Evolutionary conservation across 805 yeast species (phyloP).

Genomic region (Zygosaccharomyces gambellarensis): DNA sequence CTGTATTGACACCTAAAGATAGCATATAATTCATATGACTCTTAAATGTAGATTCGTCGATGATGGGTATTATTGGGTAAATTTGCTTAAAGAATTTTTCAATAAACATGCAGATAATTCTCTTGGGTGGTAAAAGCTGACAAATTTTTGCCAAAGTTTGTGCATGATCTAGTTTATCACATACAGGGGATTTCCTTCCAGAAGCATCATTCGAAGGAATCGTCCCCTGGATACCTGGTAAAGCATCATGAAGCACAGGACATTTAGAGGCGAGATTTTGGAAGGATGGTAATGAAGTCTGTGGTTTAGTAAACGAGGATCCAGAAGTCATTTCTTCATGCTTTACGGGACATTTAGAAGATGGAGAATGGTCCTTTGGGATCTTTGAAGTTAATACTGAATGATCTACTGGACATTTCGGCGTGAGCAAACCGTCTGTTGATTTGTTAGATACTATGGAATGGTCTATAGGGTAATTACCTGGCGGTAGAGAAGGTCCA

Average conservation of each 20-base stretch:
- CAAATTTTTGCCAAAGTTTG: slow-evolving; percentile 31
- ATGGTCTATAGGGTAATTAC: slow-evolving; percentile 19
- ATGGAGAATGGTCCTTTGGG: background rate
- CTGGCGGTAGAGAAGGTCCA: background rate
- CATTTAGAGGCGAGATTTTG: slow-evolving; percentile 27
- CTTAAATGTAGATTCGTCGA: slow-evolving; percentile 48
- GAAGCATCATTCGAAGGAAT: background rate
- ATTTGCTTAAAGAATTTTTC: slow-evolving; percentile 55
- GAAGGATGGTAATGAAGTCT: slow-evolving; percentile 22
- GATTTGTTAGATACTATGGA: slow-evolving; percentile 20
- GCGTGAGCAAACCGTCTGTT: slow-evolving; percentile 3
- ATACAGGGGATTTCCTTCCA: background rate
- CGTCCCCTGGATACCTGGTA: slow-evolving; percentile 7
- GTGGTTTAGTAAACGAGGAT: background rate
- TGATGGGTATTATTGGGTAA: slow-evolving; percentile 61
- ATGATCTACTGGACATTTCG: slow-evolving; percentile 22
- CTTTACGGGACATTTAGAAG: background rate
- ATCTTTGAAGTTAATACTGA: background rate
- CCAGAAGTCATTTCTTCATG: background rate
- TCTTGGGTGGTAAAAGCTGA: slow-evolving; percentile 48
- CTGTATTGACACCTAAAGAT: slow-evolving; percentile 7
- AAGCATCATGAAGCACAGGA: slow-evolving; percentile 24
- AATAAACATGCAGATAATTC: slow-evolving; percentile 50
- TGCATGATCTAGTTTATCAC: slow-evolving; percentile 10
- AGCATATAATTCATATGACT: slow-evolving; percentile 30